phyloP scores from a whole-genome alignment of 345 rosid species.

The Hibiscus syriacus region DNA sequence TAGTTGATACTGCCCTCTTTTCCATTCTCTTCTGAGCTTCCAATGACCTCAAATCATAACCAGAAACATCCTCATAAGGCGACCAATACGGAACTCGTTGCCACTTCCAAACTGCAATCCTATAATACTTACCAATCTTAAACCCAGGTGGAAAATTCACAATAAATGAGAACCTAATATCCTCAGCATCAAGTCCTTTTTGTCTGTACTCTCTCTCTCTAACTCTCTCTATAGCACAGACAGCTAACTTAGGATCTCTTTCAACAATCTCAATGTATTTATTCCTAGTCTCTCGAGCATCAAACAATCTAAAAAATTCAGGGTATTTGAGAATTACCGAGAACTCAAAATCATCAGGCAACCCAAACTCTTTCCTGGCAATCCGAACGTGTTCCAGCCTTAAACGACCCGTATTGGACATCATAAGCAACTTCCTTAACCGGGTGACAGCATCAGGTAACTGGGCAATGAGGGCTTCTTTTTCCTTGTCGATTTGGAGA shows the following conservation, averaged over 20 bases:
- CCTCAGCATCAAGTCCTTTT: conserved; percentile 76
- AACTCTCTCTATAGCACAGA: conserved; percentile 66
- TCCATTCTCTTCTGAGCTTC: conserved; percentile 94
- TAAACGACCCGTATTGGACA: conserved; percentile 67
- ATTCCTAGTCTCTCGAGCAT: conserved; percentile 47
- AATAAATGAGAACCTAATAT: conserved; percentile 69
- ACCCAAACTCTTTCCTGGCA: conserved; percentile 70
- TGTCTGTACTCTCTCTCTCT: conserved; percentile 84
- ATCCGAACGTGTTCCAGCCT: conserved; percentile 80
- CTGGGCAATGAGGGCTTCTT: conserved; percentile 51
- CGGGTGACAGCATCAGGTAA: conserved; percentile 61
- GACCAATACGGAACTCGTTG: conserved; percentile 94
- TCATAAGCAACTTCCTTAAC: conserved; percentile 67
- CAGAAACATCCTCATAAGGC: conserved; percentile 77
- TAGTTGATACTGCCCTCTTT: conserved; percentile 88
- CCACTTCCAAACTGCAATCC: conserved; percentile 97
- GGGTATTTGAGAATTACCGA: conserved; percentile 72
- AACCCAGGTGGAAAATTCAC: conserved; percentile 90
- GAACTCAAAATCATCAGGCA: conserved; percentile 87
- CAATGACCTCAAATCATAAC: conserved; percentile 27
- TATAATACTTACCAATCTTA: conserved; percentile 80
- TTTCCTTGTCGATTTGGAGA: conserved; percentile 59
- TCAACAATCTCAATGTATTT: conserved; percentile 4
- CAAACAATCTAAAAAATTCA: conserved; percentile 50
- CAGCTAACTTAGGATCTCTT: conserved; percentile 29